phyloP scores from a whole-genome alignment of 139 green algal genomes.

The Spirogloea muscicola region DNA sequence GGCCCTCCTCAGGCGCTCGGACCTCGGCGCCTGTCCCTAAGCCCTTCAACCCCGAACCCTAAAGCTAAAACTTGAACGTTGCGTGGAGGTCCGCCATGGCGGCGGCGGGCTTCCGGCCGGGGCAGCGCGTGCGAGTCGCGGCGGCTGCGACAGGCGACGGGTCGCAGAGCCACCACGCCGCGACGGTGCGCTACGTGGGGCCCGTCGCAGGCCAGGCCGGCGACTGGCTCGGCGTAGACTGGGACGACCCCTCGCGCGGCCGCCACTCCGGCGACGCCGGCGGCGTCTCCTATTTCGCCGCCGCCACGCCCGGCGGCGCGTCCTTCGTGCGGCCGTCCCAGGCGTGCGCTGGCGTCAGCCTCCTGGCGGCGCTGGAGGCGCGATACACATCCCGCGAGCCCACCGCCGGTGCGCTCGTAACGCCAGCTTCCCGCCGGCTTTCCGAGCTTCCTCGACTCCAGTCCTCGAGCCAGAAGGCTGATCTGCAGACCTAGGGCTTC shows the following conservation, averaged over 20 bases:
- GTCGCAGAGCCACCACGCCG: too few species aligned
- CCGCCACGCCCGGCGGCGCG: not conserved
- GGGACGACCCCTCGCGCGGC: constrained; percentile 50
- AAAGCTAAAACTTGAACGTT: too few species aligned
- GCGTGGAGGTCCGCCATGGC: too few species aligned
- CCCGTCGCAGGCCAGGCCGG: constrained; percentile 21
- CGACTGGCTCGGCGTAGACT: constrained; percentile 50
- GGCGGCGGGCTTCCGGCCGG: too few species aligned
- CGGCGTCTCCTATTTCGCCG: constrained; percentile 41
- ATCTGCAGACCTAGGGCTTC: too few species aligned
- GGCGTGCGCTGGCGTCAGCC: constrained; percentile 18
- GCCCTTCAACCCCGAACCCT: too few species aligned
- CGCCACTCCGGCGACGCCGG: constrained; percentile 42
- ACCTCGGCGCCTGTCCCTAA: too few species aligned
- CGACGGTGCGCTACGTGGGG: constrained; percentile 47
- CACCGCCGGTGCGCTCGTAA: constrained; percentile 28
- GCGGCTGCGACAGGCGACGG: not conserved
- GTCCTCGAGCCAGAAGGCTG: too few species aligned
- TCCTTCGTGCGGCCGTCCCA: constrained; percentile 44
- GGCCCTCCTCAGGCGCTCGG: too few species aligned
- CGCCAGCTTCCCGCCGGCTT: not conserved
- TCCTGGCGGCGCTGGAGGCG: constrained; percentile 29
- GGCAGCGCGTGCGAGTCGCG: constrained; percentile 2
- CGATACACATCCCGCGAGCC: constrained; percentile 3
- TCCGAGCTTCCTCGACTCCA: not conserved